Base-by-base conservation (phyloP, 768 basidiomycete genomes). In the Boletus vermiculosoides region DNA sequence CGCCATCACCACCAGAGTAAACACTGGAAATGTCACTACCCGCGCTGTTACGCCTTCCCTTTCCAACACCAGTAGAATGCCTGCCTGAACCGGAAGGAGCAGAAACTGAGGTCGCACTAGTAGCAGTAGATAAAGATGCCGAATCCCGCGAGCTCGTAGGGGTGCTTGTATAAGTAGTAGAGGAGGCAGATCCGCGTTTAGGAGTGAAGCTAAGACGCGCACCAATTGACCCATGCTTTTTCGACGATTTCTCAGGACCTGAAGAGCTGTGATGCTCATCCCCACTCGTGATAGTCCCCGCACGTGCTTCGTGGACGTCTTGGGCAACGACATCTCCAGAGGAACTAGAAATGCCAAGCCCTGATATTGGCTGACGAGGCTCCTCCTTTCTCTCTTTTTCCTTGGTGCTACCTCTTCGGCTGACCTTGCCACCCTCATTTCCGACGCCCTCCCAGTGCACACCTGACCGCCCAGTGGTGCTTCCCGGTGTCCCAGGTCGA, bases 141-240 rank as follows among this genome's bases (percentile, higher is more conserved):
- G 92, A 95, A 74, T 96, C 93, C 57, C 91, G 82, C 51, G 92
- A 94, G 65, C 88, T 90, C n/a, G 82, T 82, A 42, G 84, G 88
- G 23, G 86, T 93, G 71, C 86, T 86, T 18, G 89, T 82, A 73
- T 92, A 88, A 40, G 83, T 94, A 22, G 93, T 89, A 4, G 93
- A 96, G 7, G 93, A 94, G 11, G 91, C 86, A 23, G 93, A 95
- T 56, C 88, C 88, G 54, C 93, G 87, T 72, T 95, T 94, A 34
- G 87, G 82, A n/a, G 85, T 87, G 70, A 90, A 87, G 67, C 87
- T 90, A 53, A 86, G 79, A 53, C 90, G 83, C 45, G 83, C 78
- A 66, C 80, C 77, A 33, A 78, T 68, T 15, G 83, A 78, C 51
- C 77, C 72, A 44, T 80, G 67, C 71, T 89, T 91, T 78, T 85